A percentile compares a stretch with the other conserved stretches of the same genome.
Evolutionary conservation across 2,329 filamentous ascomycete species (phyloP).

Genomic region (Talaromyces islandicus): DNA sequence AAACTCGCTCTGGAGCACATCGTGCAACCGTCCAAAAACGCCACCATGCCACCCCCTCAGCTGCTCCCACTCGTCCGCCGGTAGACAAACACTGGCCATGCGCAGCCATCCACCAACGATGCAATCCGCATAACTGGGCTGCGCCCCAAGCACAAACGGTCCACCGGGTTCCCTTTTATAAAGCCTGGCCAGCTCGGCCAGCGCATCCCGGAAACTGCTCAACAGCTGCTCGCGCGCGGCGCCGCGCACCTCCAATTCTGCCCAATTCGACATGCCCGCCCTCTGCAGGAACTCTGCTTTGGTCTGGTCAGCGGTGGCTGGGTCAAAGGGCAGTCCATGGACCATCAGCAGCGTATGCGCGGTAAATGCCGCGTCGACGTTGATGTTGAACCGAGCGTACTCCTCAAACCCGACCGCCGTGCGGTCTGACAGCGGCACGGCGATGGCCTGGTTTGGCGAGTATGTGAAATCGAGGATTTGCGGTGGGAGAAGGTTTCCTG

Average conservation of each 20-base stretch:
- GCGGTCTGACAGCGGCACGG: slow-evolving; percentile 35
- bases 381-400: slow-evolving; percentile 48
- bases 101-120: slow-evolving; percentile 54
- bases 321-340: slow-evolving; percentile 46
- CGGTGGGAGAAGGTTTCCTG: slow-evolving; percentile 45
- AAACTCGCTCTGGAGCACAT: slow-evolving; percentile 33
- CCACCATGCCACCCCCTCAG: slow-evolving; percentile 46
- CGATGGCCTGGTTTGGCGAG: slow-evolving; percentile 18
- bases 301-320: slow-evolving; percentile 37
- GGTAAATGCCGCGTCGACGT: slow-evolving; percentile 52
- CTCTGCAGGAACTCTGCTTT: slow-evolving; percentile 47
- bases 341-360: slow-evolving; percentile 38
- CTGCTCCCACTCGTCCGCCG: slow-evolving; percentile 43
- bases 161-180: slow-evolving; percentile 37
- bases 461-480: slow-evolving; percentile 33
- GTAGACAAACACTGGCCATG: slow-evolving; percentile 39
- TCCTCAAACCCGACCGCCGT: slow-evolving; percentile 22
- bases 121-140: slow-evolving; percentile 49
- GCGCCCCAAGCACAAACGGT: slow-evolving; percentile 44
- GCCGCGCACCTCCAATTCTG: slow-evolving; percentile 27
- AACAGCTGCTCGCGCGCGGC: slow-evolving; percentile 37
- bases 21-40: slow-evolving; percentile 46
- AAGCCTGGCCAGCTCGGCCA: slow-evolving; percentile 39
- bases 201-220: slow-evolving; percentile 34
- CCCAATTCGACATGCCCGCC: slow-evolving; percentile 38